These are phyloP conservation scores for Colletotrichum spaethianum DNA, from an alignment of 2,329 filamentous ascomycete species.

Conservation along the genomic window DNA sequence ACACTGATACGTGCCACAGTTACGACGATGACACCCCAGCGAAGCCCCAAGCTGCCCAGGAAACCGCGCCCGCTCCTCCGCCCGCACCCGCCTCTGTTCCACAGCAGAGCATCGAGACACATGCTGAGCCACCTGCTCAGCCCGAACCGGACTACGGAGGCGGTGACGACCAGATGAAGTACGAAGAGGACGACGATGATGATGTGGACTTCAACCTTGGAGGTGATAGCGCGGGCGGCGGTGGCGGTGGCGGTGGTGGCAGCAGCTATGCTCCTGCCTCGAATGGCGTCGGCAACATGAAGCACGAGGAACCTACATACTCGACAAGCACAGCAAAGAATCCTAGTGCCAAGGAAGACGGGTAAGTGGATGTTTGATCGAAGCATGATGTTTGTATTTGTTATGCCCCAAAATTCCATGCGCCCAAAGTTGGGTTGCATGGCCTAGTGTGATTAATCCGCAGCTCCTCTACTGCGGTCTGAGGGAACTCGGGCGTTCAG, in stretches of 20 bases:
- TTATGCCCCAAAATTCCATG: slow-evolving; percentile 12
- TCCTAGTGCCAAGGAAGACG: slow-evolving; percentile 87
- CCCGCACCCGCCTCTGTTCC: slow-evolving; percentile 45
- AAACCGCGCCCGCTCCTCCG: slow-evolving; percentile 51
- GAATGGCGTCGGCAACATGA: slow-evolving; percentile 29
- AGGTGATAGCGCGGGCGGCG: slow-evolving; percentile 54
- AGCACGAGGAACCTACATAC: slow-evolving; percentile 51
- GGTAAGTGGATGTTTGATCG: slow-evolving; percentile 73
- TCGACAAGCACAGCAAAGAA: slow-evolving; percentile 57
- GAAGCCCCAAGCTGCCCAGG: slow-evolving; percentile 50
- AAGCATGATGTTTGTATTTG: slow-evolving; percentile 26
- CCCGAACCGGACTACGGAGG: slow-evolving; percentile 55
- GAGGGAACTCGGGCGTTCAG: slow-evolving; percentile 22
- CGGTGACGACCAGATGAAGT: slow-evolving; percentile 56
- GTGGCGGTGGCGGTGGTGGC: slow-evolving; percentile 19
- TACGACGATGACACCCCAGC: slow-evolving; percentile 76
- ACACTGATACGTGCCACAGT: slow-evolving; percentile 53
- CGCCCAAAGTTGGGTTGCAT: slow-evolving; percentile 19
- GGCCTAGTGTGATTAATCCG: slow-evolving; percentile 19
- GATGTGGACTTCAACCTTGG: slow-evolving; percentile 73
- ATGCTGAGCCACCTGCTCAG: slow-evolving; percentile 46
- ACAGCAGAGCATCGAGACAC: slow-evolving; percentile 48
- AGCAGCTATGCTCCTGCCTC: slow-evolving; percentile 29
- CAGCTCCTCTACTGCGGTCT: slow-evolving; percentile 31
- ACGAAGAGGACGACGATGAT: slow-evolving; percentile 65